A percentile compares a stretch with the other conserved stretches of the same genome.
phyloP scores from a whole-genome alignment of 2,329 filamentous ascomycete species.

The Pseudomassariella vexata region DNA sequence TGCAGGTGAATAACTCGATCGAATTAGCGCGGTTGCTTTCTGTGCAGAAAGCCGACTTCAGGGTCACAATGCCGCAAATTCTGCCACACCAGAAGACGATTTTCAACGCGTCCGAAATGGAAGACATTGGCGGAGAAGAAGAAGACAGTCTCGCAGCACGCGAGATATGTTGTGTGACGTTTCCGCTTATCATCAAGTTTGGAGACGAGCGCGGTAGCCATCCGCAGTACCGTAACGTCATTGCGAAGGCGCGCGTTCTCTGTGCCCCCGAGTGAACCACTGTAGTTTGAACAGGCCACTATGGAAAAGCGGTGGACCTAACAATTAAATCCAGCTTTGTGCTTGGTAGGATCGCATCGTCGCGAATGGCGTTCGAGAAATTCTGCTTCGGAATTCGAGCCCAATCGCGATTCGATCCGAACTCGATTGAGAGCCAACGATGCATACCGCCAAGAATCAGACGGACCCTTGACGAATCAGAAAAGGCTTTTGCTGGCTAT shows the following conservation, averaged over 20 bases:
- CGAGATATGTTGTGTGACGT: constrained; percentile 57
- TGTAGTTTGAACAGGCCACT: constrained; percentile 1
- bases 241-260: constrained; percentile 61
- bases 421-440: too few relatives aligned
- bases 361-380: too few relatives aligned
- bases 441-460: too few relatives aligned
- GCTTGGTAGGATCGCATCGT: too few relatives aligned
- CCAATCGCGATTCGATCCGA: too few relatives aligned
- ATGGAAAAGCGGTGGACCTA: constrained; percentile 2
- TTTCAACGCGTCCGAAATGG: constrained; percentile 58
- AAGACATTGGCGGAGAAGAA: constrained; percentile 59
- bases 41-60: constrained; percentile 54
- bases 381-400: too few relatives aligned
- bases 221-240: constrained; percentile 55
- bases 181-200: constrained; percentile 58
- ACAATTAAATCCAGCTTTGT: too few relatives aligned
- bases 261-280: constrained; percentile 42
- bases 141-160: constrained; percentile 47
- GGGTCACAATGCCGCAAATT: constrained; percentile 48
- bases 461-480: too few relatives aligned
- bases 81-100: constrained; percentile 45
- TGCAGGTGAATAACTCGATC: constrained; percentile 46
- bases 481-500: too few relatives aligned
- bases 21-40: constrained; percentile 51
- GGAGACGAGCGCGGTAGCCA: constrained; percentile 61